Base-by-base conservation (phyloP, 2,329 filamentous ascomycete genomes). In the Ceratocystis papillata region DNA sequence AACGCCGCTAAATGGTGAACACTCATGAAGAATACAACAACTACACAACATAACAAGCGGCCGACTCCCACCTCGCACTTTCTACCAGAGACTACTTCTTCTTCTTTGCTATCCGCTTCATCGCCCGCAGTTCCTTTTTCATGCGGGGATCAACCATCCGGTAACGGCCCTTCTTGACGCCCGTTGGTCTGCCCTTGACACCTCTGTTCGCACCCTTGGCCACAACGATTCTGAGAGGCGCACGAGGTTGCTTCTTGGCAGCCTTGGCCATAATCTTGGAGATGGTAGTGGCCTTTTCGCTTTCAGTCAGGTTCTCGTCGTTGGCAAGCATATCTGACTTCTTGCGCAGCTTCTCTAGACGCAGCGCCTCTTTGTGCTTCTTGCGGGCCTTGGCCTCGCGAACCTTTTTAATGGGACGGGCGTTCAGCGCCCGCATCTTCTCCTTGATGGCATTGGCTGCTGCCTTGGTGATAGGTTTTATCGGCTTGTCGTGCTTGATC, bases 361-460 rank as follows among this genome's bases (percentile, higher is more conserved):
- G 83, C 76, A 95, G 89, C 0, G 90, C 93, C 7, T 92, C 87
- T 82, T 95, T 95, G 77, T 96, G 87, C 79, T 96, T 97, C 86
- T 99, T 99, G 68, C 94, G 83, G 45, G 92, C 93, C 77, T 95
- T 92, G 28, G 94, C 94, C 77, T 99, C 94, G 71, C 89, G 88
- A 41, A 99, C 94, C 80, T 99, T 99, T 83, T 99, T 99, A 83
- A 97, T 97, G 0, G 94, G 94, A 41, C 94, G 86, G 6, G 93
- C 94, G 74, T 99, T 97, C 71, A 96, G 83, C 0, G 94, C 92
- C 41, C 93, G 88, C 73, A 89, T 75, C 78, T 99, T 99, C 73
- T 96, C 93, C 76, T 94, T 92, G 79, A 99, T 96, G 1, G 94
- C 94, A 15, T 84, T 81, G 0, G 93, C 92, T 0, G 89, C 95